These are phyloP conservation scores for Neurospora sp. DNA, from an alignment of 495 filamentous ascomycete genomes.

Conservation along the genomic window DNA sequence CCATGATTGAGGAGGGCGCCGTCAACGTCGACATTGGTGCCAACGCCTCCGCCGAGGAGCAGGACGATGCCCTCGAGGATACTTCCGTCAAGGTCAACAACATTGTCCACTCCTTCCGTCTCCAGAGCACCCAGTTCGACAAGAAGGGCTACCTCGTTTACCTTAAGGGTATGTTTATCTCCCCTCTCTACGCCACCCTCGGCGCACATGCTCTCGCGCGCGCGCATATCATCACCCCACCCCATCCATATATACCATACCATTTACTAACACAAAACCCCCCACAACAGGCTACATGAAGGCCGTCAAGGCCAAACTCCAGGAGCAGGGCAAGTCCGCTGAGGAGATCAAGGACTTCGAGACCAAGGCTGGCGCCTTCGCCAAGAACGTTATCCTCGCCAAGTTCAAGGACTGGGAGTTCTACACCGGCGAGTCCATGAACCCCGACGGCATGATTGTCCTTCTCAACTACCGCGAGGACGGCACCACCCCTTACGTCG, in stretches of 20 bases:
- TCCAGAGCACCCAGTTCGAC: conserved; percentile 66
- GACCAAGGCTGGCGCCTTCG: conserved; percentile 54
- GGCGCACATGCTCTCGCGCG: neutral
- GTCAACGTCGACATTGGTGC: conserved; percentile 83
- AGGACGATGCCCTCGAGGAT: conserved; percentile 63
- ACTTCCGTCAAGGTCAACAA: conserved; percentile 74
- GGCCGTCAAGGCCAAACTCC: conserved; percentile 59
- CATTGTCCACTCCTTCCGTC: conserved; percentile 84
- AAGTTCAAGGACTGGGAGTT: conserved; percentile 96
- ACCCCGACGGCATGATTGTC: conserved; percentile 87
- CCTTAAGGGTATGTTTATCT: conserved; percentile 59
- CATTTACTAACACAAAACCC: neutral
- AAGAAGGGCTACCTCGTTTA: conserved; percentile 72
- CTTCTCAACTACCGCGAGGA: conserved; percentile 97
- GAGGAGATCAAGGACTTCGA: conserved; percentile 69
- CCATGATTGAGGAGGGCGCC: conserved; percentile 65
- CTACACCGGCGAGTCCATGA: conserved; percentile 83
- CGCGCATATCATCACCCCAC: neutral
- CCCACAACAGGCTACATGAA: conserved; percentile 70
- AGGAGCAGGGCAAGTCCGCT: conserved; percentile 47
- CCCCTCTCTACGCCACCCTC: too few relatives aligned
- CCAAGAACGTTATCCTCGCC: conserved; percentile 66
- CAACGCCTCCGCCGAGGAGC: conserved; percentile 93
- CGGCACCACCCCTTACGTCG: conserved; percentile 79
- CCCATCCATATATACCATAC: neutral